These are phyloP conservation scores for Aulographum hederae DNA, from an alignment of 2,329 filamentous ascomycete species.

Conservation along the genomic window DNA sequence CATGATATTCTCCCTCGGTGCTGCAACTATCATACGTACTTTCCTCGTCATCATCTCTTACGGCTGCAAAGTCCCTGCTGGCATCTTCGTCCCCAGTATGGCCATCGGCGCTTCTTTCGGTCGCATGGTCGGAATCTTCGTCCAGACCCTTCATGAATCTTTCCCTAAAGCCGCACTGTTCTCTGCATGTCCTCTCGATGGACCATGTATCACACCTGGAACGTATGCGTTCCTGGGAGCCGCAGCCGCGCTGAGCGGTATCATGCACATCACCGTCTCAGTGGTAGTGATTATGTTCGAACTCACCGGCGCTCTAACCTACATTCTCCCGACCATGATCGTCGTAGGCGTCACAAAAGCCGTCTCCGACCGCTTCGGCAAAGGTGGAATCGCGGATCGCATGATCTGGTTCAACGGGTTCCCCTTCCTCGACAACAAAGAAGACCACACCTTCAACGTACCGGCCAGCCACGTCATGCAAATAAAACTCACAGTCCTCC, in stretches of 20 bases:
- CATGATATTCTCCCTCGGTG: slow-evolving; percentile 59
- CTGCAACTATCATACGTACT: slow-evolving; percentile 65
- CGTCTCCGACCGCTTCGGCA: slow-evolving; percentile 78
- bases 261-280: slow-evolving; percentile 95
- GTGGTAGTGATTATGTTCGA: slow-evolving; percentile 99
- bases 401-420: slow-evolving; percentile 99
- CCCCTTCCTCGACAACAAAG: slow-evolving; percentile 91
- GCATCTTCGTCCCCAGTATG: slow-evolving; percentile 98
- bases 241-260: slow-evolving; percentile 76
- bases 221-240: slow-evolving; percentile 94
- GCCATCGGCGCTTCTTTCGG: slow-evolving; percentile 90
- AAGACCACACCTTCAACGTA: slow-evolving; percentile 91
- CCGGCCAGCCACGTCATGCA: slow-evolving; percentile 87
- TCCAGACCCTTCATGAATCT: slow-evolving; percentile 72
- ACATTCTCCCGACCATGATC: slow-evolving; percentile 97
- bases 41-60: slow-evolving; percentile 90
- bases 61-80: slow-evolving; percentile 91
- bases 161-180: slow-evolving; percentile 76
- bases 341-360: slow-evolving; percentile 94
- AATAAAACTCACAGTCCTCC: slow-evolving; percentile 52
- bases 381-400: slow-evolving; percentile 87
- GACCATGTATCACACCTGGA: slow-evolving; percentile 89
- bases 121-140: slow-evolving; percentile 81
- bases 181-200: slow-evolving; percentile 70
- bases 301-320: slow-evolving; percentile 85